Base-by-base conservation (phyloP, 192 early-diverging fungal species). In the Podila clonocystis region DNA sequence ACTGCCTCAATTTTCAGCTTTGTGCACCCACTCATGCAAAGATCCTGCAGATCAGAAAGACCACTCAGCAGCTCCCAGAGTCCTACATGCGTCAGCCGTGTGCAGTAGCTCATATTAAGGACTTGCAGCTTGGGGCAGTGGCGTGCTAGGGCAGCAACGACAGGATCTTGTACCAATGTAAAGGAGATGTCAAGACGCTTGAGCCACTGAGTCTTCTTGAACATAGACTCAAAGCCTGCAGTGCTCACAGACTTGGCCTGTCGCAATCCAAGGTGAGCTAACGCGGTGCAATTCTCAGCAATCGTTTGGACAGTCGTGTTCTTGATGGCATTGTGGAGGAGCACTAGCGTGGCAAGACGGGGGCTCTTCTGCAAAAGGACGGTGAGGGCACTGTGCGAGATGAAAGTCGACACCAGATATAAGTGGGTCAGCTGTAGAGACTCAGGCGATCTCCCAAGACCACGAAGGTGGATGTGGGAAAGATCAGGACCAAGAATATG, bases 261-360 rank as follows among this genome's bases (percentile, higher is more conserved):
- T 5, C 49, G 67, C 22, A 80, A 52, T 7, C 63, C 67, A 2
- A 80, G 77, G 49, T 50, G 58, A 7, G 34, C 22, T 17, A 80
- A 24, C 9, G 48, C 58, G 1, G 77, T 55, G 28, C 77, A 63
- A 45, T 52, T 61, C 19, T 73, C 26, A 19, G 77, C 71, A 58
- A 80, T 80, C 1, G 49, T 65, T 31, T 79, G 76, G 9, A 72
- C 34, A 12, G 65, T 72, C 22, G 69, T 52, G n/a, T 72, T 79
- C 65, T 71, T 79, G 61, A 67, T 79, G 24, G 76, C 69, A 31
- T 79, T 79, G 29, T 67, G 24, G 19, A 79, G 50, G 5, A 79
- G 65, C 5, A 72, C 65, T 9, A 79, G 31, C 0, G 36, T 63
- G 4, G 55, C 50, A 0, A 79, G 60, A 15, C 31, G 15, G 15